phyloP scores from a whole-genome alignment of 257 asterid genomes.

The Petunia secreta region DNA sequence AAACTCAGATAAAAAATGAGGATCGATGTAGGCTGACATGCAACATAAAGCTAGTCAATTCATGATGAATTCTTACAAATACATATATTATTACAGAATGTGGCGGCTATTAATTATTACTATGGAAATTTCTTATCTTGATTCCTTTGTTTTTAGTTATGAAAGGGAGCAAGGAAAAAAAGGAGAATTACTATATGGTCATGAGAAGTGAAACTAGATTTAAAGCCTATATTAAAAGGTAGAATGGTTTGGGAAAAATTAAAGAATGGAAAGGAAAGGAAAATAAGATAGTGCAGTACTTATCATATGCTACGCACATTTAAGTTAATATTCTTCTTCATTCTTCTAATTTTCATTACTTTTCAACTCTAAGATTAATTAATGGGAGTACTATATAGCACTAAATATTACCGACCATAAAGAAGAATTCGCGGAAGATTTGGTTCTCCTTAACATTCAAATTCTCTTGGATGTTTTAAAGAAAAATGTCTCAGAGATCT shows the following conservation, averaged over 20 bases:
- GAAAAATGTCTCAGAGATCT: background rate
- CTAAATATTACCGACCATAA: background rate
- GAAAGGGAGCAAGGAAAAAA: background rate
- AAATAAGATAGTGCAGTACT: background rate
- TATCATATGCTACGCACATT: background rate
- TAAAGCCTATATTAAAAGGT: background rate
- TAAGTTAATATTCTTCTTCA: background rate
- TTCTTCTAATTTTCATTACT: background rate
- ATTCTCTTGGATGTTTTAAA: background rate
- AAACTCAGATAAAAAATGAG: too few relatives aligned
- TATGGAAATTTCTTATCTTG: background rate
- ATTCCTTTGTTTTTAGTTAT: background rate
- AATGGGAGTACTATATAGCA: background rate
- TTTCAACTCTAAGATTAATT: background rate
- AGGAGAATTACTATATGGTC: background rate
- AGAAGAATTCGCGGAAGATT: constrained; percentile 12
- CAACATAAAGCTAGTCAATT: too few relatives aligned
- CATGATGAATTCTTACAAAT: too few relatives aligned
- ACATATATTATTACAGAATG: background rate
- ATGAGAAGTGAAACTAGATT: background rate
- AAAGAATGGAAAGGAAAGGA: background rate
- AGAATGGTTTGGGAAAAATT: background rate
- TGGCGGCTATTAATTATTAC: background rate
- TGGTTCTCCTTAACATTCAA: constrained; percentile 4
- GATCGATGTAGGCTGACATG: too few relatives aligned